A percentile compares a stretch with the other conserved stretches of the same genome.
phyloP scores from a whole-genome alignment of 1,139 yeast genomes.

The Pichia cactophila region DNA sequence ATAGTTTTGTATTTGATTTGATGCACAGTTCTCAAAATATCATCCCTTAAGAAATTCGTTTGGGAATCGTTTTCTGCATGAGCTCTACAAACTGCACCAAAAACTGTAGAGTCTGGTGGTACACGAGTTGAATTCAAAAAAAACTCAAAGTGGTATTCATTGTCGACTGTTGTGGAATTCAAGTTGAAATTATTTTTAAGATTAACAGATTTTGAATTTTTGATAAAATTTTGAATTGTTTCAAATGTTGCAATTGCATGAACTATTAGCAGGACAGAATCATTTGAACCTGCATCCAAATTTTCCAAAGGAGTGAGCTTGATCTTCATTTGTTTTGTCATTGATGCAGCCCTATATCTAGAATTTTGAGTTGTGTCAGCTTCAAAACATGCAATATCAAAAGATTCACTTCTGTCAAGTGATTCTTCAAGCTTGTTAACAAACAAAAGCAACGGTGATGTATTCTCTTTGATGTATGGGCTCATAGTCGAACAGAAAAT shows the following conservation, averaged over 20 bases:
- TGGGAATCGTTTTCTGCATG: constrained; percentile 36
- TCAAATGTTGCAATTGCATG: constrained; percentile 86
- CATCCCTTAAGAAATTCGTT: not conserved
- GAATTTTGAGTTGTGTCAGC: constrained; percentile 14
- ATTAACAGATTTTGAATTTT: constrained; percentile 19
- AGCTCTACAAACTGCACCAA: constrained; percentile 66
- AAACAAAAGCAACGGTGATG: constrained; percentile 34
- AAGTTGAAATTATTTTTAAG: constrained; percentile 2
- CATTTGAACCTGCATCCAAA: constrained; percentile 30
- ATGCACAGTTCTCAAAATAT: constrained; percentile 45
- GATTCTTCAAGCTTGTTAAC: constrained; percentile 65
- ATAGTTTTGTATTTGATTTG: constrained; percentile 45
- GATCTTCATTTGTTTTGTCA: constrained; percentile 68
- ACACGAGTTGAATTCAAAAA: constrained; percentile 52
- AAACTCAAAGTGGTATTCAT: constrained; percentile 49
- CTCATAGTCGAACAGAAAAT: constrained; percentile 34
- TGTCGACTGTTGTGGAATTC: constrained; percentile 21
- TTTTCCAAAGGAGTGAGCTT: constrained; percentile 37
- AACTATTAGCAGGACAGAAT: constrained; percentile 52
- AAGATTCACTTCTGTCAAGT: constrained; percentile 66
- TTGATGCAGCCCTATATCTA: constrained; percentile 42
- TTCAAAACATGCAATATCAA: constrained; percentile 51
- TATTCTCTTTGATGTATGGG: constrained; percentile 23
- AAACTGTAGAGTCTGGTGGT: constrained; percentile 66
- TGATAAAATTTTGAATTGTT: constrained; percentile 60